These are phyloP conservation scores for Colletotrichum coccodes DNA, from an alignment of 2,329 filamentous ascomycete species.

Conservation along the genomic window DNA sequence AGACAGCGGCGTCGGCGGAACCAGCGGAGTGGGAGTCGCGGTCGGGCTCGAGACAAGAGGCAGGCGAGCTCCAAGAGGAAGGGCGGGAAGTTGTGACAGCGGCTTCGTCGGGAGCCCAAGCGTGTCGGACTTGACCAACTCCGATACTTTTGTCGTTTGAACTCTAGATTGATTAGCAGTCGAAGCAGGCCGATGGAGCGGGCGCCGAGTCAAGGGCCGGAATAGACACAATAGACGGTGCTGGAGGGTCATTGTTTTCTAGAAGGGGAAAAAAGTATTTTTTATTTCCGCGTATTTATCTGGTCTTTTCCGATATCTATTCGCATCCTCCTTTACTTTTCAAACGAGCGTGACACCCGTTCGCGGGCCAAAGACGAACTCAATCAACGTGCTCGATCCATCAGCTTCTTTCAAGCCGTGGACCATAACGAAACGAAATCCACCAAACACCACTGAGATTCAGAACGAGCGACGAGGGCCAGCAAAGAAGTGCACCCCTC, in stretches of 20 bases:
- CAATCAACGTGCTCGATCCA: neutral
- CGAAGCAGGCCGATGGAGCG: neutral
- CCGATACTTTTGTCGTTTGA: conserved; percentile 25
- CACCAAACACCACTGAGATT: neutral
- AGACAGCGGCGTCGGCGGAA: neutral
- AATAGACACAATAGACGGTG: conserved; percentile 4
- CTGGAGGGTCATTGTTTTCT: neutral
- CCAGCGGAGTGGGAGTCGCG: neutral
- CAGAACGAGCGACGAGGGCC: neutral
- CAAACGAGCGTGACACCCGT: neutral
- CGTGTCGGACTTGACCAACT: conserved; percentile 1
- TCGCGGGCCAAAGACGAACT: neutral
- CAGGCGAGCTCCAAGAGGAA: neutral
- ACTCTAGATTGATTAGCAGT: neutral
- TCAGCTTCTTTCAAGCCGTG: neutral
- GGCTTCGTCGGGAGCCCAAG: conserved; percentile 25
- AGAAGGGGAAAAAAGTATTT: neutral
- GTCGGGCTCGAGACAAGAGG: neutral
- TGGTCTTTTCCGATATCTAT: neutral
- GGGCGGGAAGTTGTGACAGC: conserved; percentile 30
- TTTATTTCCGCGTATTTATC: neutral
- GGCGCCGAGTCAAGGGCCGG: neutral
- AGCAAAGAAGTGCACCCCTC: neutral
- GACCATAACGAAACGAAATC: neutral
- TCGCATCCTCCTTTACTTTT: neutral